Base-by-base conservation (phyloP, 805 yeast species). In the Ogataea henricii region DNA sequence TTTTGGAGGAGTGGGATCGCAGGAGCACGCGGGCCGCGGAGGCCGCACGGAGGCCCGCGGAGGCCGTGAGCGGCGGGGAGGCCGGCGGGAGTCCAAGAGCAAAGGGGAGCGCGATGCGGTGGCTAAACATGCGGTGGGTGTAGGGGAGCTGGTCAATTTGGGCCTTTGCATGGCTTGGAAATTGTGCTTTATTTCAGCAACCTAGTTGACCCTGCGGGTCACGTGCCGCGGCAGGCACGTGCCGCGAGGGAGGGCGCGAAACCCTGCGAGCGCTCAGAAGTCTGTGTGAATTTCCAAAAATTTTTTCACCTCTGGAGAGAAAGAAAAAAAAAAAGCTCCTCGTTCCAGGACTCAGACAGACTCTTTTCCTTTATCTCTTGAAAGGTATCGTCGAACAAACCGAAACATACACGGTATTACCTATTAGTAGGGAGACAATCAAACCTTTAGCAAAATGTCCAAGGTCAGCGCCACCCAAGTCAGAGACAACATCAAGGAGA, bases 401-500 rank as follows among this genome's bases (percentile, higher is more conserved):
- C 70, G 52, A 50, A 43, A 18, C 20, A 45, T 14, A 13, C 37
- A 25, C 57, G 70, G 70, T 58, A 64, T 53, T 54, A 69, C 73
- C 73, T 72, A 67, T 54, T 64, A 56, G 69, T 82, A 86, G 95
- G 94, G 89, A 87, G 94, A 86, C 91, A 82, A 74, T 54, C 56
- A 57, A 35, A 63, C 30, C 42, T 53, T 55, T 48, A 45, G 53
- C 63, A 59, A 57, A 41, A 72, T 64, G 60, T 87, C 95, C 65
- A 94, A 94, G 81, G 81, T 94, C 75, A 82, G 92, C 67, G 81
- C 87, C 67, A 72, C 95, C 71, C 91, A 87, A 78, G 96, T 94
- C 68, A 96, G 99, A 82, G 97, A 87, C 71, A 82, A 90, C 83
- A 97, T 94, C 74, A 82, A 87, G 74, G 85, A 89, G 78, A 81